A percentile compares a stretch with the other conserved stretches of the same genome.
Conservation (phyloP, 2,329 filamentous ascomycete species). For the Fusarium sp. region DNA sequence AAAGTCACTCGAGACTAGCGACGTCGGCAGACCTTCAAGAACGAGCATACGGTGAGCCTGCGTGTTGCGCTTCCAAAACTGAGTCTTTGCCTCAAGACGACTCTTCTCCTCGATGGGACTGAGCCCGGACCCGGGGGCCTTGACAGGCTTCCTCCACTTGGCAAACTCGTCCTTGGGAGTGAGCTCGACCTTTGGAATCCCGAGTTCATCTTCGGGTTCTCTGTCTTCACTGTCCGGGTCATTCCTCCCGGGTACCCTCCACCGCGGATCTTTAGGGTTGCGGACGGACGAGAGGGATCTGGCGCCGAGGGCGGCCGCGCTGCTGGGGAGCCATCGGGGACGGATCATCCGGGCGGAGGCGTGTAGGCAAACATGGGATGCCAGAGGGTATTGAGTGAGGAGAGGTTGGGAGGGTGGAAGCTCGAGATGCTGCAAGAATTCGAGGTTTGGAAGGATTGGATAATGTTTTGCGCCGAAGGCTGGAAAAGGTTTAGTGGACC, state of each 20-base stretch:
- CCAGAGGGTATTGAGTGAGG: not conserved
- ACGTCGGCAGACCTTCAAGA: constrained; percentile 68
- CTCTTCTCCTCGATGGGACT: not conserved
- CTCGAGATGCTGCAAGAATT: not conserved
- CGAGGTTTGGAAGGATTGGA: constrained; percentile 1
- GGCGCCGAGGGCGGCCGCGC: constrained; percentile 33
- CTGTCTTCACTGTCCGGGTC: not conserved
- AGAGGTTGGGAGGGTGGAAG: not conserved
- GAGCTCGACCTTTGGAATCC: not conserved
- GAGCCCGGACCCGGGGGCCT: not conserved
- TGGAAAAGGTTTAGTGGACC: constrained; percentile 33
- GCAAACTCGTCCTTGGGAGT: not conserved
- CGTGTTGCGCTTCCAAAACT: not conserved
- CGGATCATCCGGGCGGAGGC: constrained; percentile 47
- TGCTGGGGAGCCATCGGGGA: constrained; percentile 44
- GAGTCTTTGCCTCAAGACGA: not conserved
- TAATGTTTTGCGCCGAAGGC: constrained; percentile 16
- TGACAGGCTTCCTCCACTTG: not conserved
- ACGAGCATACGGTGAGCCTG: constrained; percentile 59
- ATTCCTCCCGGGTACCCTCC: not conserved
- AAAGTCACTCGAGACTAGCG: constrained; percentile 77
- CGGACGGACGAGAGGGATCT: constrained; percentile 10
- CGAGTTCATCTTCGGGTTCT: not conserved
- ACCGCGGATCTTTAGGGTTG: not conserved
- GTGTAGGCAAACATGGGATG: constrained; percentile 33